Evolutionary conservation across 2,329 filamentous ascomycete species (phyloP), one percentile per base, ranked within the genome.

Genomic region (Penicillium sumatraense): DNA sequence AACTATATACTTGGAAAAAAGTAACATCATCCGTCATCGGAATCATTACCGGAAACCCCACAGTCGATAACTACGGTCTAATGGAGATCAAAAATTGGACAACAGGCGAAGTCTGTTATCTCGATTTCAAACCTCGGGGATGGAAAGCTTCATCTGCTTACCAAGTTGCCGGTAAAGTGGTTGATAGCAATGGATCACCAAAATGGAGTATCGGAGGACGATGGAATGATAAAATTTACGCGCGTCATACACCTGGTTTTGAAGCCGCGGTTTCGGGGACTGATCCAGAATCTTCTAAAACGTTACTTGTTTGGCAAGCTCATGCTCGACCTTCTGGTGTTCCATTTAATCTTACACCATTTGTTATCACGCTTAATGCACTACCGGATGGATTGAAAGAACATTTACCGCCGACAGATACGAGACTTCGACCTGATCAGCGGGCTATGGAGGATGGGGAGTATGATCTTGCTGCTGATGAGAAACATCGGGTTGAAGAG

Each of bases 21-120:
- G 92, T 97, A 16, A 98, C 93, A 1, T 95, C 92, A 1, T 96
- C 93, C 1, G 95, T 99, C n/a, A 88, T 98, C 56, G 95, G 95
- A 55, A 99, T 99, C 74, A 97, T 99, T 67, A 98, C 93, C 0
- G 95, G 95, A 45, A 96, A 91, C 65, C 95, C 95, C 0, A 90
- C 90, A 0, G 90, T 99, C n/a, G 95, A 99, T 78, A 97, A 99
- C 74, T 98, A 98, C 72, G 95, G 95, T 1, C 82, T 88, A 0
- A 98, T 99, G 91, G 92, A 97, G 72, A 88, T 99, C 74, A 96
- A 92, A 80, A 99, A 99, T 77, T 93, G 90, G 88, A 96, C 88
- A 0, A 99, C 93, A 0, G 93, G 95, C 51, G 95, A 98, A 73
- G 83, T 89, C n/a, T 93, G 90, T 62, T 78, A 88, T 4, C 79